Base-by-base conservation (phyloP, 1,284 basidiomycete species). In the Mycena sp. region DNA sequence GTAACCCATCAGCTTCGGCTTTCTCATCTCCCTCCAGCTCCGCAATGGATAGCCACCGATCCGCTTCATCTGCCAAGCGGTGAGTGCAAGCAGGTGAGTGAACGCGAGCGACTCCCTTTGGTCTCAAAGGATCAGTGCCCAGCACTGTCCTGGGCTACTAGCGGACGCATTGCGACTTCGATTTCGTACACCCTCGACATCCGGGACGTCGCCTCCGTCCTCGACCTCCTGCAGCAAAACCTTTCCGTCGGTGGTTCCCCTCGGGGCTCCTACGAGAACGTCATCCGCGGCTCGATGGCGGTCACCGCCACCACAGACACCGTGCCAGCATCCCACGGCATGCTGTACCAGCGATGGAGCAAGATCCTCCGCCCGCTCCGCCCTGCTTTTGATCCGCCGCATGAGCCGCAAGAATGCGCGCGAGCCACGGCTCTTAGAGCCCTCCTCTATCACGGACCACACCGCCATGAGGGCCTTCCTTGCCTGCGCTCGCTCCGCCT, bases 1-100 rank as follows among this genome's bases (percentile, higher is more conserved):
- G 57, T 59, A 59, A 44, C 17, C 57, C 57, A 19, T 59, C 57
- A 45, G 49, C 57, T 4, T 25, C 32, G 11, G 11, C 32, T 19
- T 53, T 25, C 17, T 19, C 38, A 12, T 44, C 43, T n/a, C n/a
- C n/a, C n/a, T n/a, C n/a, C n/a, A n/a, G n/a, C n/a, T n/a, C n/a
- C n/a, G n/a, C n/a, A n/a, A n/a, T n/a, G n/a, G n/a, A n/a, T n/a
- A n/a, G n/a, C n/a, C n/a, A n/a, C n/a, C n/a, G n/a, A n/a, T n/a
- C n/a, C n/a, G n/a, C n/a, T n/a, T n/a, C n/a, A n/a, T n/a, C n/a
- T n/a, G n/a, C n/a, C n/a, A n/a, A n/a, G n/a, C n/a, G n/a, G n/a
- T n/a, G n/a, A n/a, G n/a, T n/a, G n/a, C n/a, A n/a, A n/a, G n/a
- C n/a, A n/a, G n/a, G n/a, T n/a, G n/a, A n/a, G n/a, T n/a, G n/a